Conservation (phyloP, 2,329 filamentous ascomycete genomes). For the Xylariales sp. region DNA sequence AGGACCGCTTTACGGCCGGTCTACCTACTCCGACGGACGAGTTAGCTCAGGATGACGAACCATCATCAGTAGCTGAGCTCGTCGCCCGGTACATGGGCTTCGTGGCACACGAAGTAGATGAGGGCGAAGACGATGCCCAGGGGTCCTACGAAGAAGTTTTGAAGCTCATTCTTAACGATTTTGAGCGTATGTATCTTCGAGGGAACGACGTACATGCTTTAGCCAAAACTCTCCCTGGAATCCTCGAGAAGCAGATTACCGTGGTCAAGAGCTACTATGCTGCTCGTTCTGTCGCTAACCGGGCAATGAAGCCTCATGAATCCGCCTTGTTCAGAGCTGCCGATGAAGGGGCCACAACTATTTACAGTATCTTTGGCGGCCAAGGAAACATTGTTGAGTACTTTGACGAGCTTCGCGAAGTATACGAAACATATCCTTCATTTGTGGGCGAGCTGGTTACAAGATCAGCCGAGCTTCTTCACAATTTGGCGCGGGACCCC, state of each 20-base stretch:
- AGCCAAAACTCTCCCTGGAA: slow-evolving; percentile 86
- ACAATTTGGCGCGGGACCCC: slow-evolving; percentile 82
- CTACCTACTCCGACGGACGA: slow-evolving; percentile 95
- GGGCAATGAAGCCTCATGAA: slow-evolving; percentile 90
- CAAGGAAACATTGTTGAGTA: slow-evolving; percentile 99
- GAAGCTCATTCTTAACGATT: slow-evolving; percentile 93
- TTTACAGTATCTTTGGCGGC: slow-evolving; percentile 96
- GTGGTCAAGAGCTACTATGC: slow-evolving; percentile 93
- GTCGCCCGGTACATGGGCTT: slow-evolving; percentile 94
- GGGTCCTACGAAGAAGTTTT: slow-evolving; percentile 93
- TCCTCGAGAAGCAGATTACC: slow-evolving; percentile 89
- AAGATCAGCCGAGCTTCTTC: slow-evolving; percentile 86
- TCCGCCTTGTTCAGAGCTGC: slow-evolving; percentile 92
- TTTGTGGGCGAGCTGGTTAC: slow-evolving; percentile 89
- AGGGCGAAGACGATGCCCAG: slow-evolving; percentile 88
- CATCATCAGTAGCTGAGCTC: slow-evolving; percentile 92
- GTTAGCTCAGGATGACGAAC: slow-evolving; percentile 97
- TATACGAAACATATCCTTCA: slow-evolving; percentile 90
- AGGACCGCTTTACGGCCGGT: slow-evolving; percentile 86
- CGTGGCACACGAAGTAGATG: slow-evolving; percentile 87
- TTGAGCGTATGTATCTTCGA: slow-evolving; percentile 92
- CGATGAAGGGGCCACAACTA: slow-evolving; percentile 81
- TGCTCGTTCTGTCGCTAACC: slow-evolving; percentile 83
- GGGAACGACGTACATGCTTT: slow-evolving; percentile 97
- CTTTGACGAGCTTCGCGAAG: slow-evolving; percentile 94